These are phyloP conservation scores for Chloropicon primus DNA, from an alignment of 139 green algal genomes.

Conservation along the genomic window DNA sequence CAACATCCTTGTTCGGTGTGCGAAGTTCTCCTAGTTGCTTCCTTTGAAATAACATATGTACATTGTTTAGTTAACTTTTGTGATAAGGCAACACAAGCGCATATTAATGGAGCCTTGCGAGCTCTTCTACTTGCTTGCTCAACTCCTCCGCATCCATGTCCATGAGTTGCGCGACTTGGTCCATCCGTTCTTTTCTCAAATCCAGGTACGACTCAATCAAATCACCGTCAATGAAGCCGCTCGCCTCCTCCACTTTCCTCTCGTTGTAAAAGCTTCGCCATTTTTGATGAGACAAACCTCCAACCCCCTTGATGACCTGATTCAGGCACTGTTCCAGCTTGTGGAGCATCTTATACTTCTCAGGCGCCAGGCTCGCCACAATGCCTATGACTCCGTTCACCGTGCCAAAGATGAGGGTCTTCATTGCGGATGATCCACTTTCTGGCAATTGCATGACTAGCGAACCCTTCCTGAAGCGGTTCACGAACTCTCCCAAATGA, in stretches of 20 bases:
- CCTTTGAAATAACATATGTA: too few species aligned
- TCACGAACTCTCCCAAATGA: conserved; percentile 87
- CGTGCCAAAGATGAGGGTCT: conserved; percentile 75
- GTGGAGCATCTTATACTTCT: conserved; percentile 15
- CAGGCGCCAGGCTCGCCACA: conserved; percentile 55
- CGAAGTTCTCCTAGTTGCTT: too few species aligned
- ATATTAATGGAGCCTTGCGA: conserved; percentile 48
- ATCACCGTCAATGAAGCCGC: conserved; percentile 86
- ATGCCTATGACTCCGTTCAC: conserved; percentile 82
- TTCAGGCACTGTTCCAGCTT: conserved; percentile 30
- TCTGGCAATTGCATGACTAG: conserved; percentile 93
- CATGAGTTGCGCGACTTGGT: conserved; percentile 27
- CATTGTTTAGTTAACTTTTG: too few species aligned
- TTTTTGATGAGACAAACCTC: conserved; percentile 63
- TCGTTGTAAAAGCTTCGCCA: conserved; percentile 76
- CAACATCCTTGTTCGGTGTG: not conserved
- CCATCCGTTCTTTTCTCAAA: conserved; percentile 39
- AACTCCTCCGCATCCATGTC: conserved; percentile 31
- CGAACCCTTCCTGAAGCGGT: conserved; percentile 70
- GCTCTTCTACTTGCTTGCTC: conserved; percentile 47
- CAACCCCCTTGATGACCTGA: conserved; percentile 66
- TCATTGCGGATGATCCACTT: conserved; percentile 41
- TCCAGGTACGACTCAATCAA: conserved; percentile 88
- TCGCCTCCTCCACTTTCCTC: conserved; percentile 31
- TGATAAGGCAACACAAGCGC: too few species aligned